phyloP scores from a whole-genome alignment of 2,329 filamentous ascomycete genomes.

The Ambrosiella cleistominuta region DNA sequence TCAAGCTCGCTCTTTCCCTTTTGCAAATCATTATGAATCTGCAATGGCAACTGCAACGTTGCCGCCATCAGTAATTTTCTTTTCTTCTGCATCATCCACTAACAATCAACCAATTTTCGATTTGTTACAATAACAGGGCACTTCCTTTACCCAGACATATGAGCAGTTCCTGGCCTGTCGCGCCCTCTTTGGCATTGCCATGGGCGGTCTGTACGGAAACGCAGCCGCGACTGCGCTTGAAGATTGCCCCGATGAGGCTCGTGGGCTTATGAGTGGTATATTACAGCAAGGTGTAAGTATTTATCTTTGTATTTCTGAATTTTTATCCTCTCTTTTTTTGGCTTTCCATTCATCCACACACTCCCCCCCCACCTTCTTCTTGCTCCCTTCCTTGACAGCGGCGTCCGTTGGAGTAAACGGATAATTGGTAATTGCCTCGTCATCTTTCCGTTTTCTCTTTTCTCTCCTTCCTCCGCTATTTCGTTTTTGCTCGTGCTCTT shows the following conservation, averaged over 20 bases:
- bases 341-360: not conserved
- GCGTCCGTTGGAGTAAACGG: no score
- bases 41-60: not conserved
- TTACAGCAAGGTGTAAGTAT: conserved; percentile 47
- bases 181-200: conserved; percentile 60
- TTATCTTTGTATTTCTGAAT: not conserved
- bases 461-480: not conserved
- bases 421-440: not conserved
- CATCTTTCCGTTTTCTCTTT: not conserved
- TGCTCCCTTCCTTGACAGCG: not conserved
- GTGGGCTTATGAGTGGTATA: conserved; percentile 58
- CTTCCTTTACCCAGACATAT: conserved; percentile 61
- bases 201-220: conserved; percentile 68
- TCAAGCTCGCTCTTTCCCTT: not conserved
- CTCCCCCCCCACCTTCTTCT: not conserved
- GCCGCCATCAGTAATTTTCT: not conserved
- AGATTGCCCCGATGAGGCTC: conserved; percentile 48
- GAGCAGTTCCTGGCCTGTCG: conserved; percentile 54
- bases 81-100: not conserved
- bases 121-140: conserved; percentile 23
- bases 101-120: not conserved
- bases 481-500: not conserved
- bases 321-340: not conserved
- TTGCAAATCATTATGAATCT: not conserved
- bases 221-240: conserved; percentile 64